Percentiles rank a stretch among this genome's conserved stretches.
phyloP scores from a whole-genome alignment of 31 red algal genomes.

The Asparagopsis taxiformis region DNA sequence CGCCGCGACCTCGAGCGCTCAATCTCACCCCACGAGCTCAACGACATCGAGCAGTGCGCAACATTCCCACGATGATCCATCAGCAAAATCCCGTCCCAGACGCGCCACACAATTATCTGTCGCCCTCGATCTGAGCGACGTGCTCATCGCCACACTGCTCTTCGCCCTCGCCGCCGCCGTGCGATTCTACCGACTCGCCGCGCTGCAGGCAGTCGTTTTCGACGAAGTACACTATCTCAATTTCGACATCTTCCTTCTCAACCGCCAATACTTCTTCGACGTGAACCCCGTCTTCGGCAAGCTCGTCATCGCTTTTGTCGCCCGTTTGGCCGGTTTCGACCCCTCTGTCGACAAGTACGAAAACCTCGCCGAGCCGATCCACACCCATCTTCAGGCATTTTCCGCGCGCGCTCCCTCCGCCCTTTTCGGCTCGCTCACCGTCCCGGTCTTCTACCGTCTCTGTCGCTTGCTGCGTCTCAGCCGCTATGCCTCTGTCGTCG shows the following conservation, averaged over 20 bases:
- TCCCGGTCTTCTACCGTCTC: conserved; percentile 76
- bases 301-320: conserved; percentile 50
- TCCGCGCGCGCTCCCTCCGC: conserved; percentile 66
- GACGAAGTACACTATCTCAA: conserved; percentile 83
- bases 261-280: conserved; percentile 79
- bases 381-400: conserved; percentile 29
- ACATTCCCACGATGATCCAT: background rate
- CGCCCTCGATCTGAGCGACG: conserved; percentile 25
- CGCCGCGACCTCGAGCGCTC: background rate
- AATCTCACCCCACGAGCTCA: conserved; percentile 1
- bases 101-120: background rate
- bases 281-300: conserved; percentile 83
- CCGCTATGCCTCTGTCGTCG: conserved; percentile 49
- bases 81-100: background rate
- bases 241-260: conserved; percentile 59
- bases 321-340: conserved; percentile 50
- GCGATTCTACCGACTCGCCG: conserved; percentile 53
- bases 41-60: background rate
- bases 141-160: conserved; percentile 30
- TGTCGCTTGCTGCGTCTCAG: conserved; percentile 67
- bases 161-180: conserved; percentile 28
- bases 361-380: conserved; percentile 17
- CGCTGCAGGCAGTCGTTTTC: conserved; percentile 48
- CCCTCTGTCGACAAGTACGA: conserved; percentile 17
- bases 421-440: conserved; percentile 77